phyloP scores from a whole-genome alignment of 345 rosid genomes.

The Viola odorata region DNA sequence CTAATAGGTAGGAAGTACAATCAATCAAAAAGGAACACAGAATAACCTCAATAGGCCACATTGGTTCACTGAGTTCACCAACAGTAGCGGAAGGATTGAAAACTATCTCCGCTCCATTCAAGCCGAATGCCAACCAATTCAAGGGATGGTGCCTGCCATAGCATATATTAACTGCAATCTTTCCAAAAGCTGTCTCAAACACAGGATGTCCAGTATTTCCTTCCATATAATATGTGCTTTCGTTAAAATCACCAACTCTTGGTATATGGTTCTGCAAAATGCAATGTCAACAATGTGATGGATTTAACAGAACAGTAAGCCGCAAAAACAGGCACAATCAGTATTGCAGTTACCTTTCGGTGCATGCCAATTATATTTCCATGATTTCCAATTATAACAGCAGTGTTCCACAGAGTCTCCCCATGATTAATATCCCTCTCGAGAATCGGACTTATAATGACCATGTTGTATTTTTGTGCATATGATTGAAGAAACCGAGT shows the following conservation, averaged over 20 bases:
- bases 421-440: slow-evolving; percentile 90
- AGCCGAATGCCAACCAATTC: slow-evolving; percentile 94
- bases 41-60: slow-evolving; percentile 97
- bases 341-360: slow-evolving; percentile 53
- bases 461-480: slow-evolving; percentile 78
- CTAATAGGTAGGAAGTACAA: too few species aligned
- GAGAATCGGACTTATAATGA: slow-evolving; percentile 80
- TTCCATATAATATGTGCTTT: slow-evolving; percentile 98
- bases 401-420: slow-evolving; percentile 90
- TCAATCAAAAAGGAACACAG: background rate
- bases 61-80: slow-evolving; percentile 95
- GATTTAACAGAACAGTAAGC: background rate
- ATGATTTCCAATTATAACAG: slow-evolving; percentile 73
- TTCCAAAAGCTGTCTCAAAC: slow-evolving; percentile 85
- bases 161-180: slow-evolving; percentile 83
- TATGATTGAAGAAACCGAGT: slow-evolving; percentile 74
- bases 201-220: slow-evolving; percentile 96
- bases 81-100: slow-evolving; percentile 99
- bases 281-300: background rate
- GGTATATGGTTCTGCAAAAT: slow-evolving; percentile 52
- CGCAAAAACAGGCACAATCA: slow-evolving; percentile 5
- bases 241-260: too few species aligned
- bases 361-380: slow-evolving; percentile 94
- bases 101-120: slow-evolving; percentile 96
- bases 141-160: slow-evolving; percentile 95